Evolutionary conservation across 139 green algal genomes (phyloP).

Genomic region (Chlamydomonas sphaeroides): DNA sequence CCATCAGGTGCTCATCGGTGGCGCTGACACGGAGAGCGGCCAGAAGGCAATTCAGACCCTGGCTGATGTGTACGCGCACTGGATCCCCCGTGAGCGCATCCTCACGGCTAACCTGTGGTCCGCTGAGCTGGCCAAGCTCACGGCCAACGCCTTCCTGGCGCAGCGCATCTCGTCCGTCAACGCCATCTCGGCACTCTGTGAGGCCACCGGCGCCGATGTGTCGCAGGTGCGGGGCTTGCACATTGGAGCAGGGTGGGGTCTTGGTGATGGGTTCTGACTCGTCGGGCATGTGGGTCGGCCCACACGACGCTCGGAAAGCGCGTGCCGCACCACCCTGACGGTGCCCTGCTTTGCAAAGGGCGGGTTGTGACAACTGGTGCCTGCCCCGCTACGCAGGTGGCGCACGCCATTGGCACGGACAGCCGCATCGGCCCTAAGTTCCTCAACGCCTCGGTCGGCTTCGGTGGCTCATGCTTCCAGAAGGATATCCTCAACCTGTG

Average conservation of each 20-base stretch:
- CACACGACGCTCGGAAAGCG: no score
- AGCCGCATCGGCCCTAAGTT: constrained; percentile 97
- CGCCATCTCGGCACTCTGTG: constrained; percentile 97
- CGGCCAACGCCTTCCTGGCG: constrained; percentile 97
- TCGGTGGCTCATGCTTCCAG: constrained; percentile 99
- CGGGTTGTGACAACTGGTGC: no score
- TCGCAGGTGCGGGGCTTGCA: no score
- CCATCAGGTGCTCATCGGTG: constrained; percentile 87
- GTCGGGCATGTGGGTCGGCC: no score
- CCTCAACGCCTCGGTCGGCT: constrained; percentile 96
- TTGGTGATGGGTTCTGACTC: no score
- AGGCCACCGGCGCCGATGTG: constrained; percentile 95
- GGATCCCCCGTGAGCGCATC: constrained; percentile 94
- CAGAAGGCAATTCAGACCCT: constrained; percentile 78
- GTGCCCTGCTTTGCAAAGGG: no score
- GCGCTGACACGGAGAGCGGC: constrained; percentile 84
- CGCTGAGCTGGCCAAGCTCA: constrained; percentile 98
- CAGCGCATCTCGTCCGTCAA: constrained; percentile 99
- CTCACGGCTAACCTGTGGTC: constrained; percentile 96
- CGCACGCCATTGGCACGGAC: constrained; percentile 94
- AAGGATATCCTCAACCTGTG: constrained; percentile 99
- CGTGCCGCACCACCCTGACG: no score
- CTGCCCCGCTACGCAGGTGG: no score
- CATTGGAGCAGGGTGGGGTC: no score
- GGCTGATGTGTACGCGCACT: constrained; percentile 93